phyloP scores from a whole-genome alignment of 306 rosid genomes.

The Prinsepia uniflora region DNA sequence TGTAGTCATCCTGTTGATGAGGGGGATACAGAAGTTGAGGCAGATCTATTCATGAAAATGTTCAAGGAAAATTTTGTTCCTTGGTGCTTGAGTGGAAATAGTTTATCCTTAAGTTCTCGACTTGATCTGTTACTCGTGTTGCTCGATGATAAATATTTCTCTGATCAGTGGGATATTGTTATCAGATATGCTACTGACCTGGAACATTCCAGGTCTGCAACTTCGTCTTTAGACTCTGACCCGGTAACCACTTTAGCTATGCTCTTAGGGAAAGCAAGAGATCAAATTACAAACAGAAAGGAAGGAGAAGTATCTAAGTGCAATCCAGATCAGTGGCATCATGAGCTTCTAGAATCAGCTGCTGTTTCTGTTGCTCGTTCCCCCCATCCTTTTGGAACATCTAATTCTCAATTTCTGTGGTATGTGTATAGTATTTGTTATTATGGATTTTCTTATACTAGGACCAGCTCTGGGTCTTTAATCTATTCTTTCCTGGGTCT shows the following conservation, averaged over 20 bases:
- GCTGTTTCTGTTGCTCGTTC: slow-evolving; percentile 60
- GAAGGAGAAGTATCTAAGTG: slow-evolving; percentile 36
- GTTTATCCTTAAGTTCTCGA: slow-evolving; percentile 51
- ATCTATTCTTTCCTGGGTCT: neutral
- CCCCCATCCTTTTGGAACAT: slow-evolving; percentile 41
- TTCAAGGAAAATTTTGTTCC: slow-evolving; percentile 72
- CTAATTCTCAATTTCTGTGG: slow-evolving; percentile 66
- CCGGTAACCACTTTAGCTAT: slow-evolving; percentile 55
- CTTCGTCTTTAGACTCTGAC: slow-evolving; percentile 43
- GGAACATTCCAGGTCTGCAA: slow-evolving; percentile 39
- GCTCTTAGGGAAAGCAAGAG: slow-evolving; percentile 72
- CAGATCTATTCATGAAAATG: slow-evolving; percentile 56
- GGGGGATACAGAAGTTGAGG: slow-evolving; percentile 36
- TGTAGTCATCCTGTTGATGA: slow-evolving; percentile 30
- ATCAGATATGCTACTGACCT: slow-evolving; percentile 50
- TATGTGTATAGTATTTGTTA: slow-evolving; percentile 23
- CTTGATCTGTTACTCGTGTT: slow-evolving; percentile 72
- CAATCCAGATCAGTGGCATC: slow-evolving; percentile 60
- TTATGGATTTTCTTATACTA: neutral
- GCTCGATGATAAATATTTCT: slow-evolving; percentile 76
- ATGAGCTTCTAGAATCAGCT: slow-evolving; percentile 62
- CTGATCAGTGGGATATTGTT: slow-evolving; percentile 71
- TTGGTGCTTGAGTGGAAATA: slow-evolving; percentile 70
- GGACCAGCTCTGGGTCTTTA: neutral
- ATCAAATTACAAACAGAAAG: slow-evolving; percentile 41